Evolutionary conservation across 805 yeast species (phyloP), one percentile per base, ranked within the genome.

Genomic region (Teunomyces panamensis): DNA sequence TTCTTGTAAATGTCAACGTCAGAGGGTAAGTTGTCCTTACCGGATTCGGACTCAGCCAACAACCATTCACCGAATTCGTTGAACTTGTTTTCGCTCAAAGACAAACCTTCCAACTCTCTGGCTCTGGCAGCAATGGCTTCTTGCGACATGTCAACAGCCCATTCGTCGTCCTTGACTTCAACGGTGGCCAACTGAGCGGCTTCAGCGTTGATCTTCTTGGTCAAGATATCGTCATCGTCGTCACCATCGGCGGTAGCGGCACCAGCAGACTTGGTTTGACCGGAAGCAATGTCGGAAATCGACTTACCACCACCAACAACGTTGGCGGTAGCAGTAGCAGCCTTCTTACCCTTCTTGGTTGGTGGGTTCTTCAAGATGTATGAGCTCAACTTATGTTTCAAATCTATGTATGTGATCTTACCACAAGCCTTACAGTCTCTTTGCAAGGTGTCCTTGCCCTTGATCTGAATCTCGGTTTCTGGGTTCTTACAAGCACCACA

Each of bases 361-460:
- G 90, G 90, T 36, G 97, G 97, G 70, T 92, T 90, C 76, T 92
- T 92, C 64, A 87, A 71, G 57, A 92, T 91, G 67, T 80, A 92
- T 2, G 95, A 76, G n/a, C 89, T 80, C 55, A 92, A 77, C 73
- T 88, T 91, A 67, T 87, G 94, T 66, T 94, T 80, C 52, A 88
- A 84, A 60, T 91, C 96, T 59, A 91, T 82, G 46, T 76, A 77
- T 20, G 96, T 82, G 65, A 92, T 80, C 67, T 85, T 83, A 73
- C 99, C 99, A 78, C 99, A 94, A 17, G 99, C 99, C 68, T 94
- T 94, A 78, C 99, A 94, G 69, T 94, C 97, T 71, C 90, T 84
- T 57, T 84, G 85, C 64, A 94, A 74, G 56, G 75, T 76, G 39
- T 85, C 94, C 55, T 81, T 85, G 58, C 84, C 86, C 59, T 84